Evolutionary conservation across 2,329 filamentous ascomycete genomes (phyloP).

Genomic region (Trichophyton simii): DNA sequence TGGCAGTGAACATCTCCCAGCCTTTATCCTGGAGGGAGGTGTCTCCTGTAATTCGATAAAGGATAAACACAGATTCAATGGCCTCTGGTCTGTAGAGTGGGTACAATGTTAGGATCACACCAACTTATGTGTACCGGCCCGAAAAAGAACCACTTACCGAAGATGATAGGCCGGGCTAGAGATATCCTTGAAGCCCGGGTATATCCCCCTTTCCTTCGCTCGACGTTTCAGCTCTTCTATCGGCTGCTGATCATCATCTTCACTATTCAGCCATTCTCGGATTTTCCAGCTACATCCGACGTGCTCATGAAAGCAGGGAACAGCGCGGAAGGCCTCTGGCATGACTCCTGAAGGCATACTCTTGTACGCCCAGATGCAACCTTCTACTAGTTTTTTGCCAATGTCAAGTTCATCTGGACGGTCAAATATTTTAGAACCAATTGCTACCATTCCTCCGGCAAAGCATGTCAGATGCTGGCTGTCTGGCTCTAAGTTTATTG

Average conservation of each 20-base stretch:
- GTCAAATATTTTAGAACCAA: conserved; percentile 42
- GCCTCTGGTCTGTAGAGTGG: conserved; percentile 61
- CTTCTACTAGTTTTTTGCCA: conserved; percentile 40
- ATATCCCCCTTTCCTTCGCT: conserved; percentile 7
- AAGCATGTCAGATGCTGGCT: conserved; percentile 44
- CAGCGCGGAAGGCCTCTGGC: conserved; percentile 38
- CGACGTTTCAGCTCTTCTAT: conserved; percentile 6
- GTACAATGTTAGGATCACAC: conserved; percentile 49
- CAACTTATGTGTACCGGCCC: neutral
- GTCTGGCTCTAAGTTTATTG: conserved; percentile 27
- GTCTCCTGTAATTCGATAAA: conserved; percentile 82
- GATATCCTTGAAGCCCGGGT: conserved; percentile 10
- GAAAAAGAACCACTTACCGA: conserved; percentile 7
- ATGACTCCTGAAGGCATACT: conserved; percentile 40
- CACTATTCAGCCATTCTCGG: conserved; percentile 7
- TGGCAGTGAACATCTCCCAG: conserved; percentile 71
- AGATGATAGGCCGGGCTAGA: conserved; percentile 10
- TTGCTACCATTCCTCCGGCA: conserved; percentile 43
- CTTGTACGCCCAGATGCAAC: conserved; percentile 45
- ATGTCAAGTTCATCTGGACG: conserved; percentile 38
- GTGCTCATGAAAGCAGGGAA: conserved; percentile 26
- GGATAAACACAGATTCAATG: conserved; percentile 78
- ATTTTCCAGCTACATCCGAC: conserved; percentile 11
- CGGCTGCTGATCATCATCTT: conserved; percentile 6
- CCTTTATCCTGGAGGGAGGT: conserved; percentile 62